A percentile compares a stretch with the other conserved stretches of the same genome.
phyloP scores from a whole-genome alignment of 2,329 filamentous ascomycete species.

The Fusarium caatingaense region DNA sequence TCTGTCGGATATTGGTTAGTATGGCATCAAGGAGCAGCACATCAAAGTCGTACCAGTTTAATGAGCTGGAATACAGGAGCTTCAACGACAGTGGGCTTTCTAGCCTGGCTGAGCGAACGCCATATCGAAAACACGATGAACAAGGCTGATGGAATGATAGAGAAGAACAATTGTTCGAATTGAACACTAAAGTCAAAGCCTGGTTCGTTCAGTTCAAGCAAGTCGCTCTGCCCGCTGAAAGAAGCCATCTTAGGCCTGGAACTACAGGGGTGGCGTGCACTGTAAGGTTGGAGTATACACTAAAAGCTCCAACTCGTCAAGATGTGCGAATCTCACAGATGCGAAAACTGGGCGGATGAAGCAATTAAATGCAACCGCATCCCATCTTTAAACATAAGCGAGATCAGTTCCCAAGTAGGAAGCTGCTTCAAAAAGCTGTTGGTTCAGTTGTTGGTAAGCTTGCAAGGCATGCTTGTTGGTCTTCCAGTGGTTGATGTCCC shows the following conservation, averaged over 20 bases:
- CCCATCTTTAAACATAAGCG: not conserved
- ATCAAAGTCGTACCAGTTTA: constrained; percentile 46
- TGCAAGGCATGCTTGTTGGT: not conserved
- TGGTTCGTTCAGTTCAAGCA: constrained; percentile 26
- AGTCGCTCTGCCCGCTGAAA: not conserved
- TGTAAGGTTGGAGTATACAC: not conserved
- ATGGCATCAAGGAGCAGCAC: not conserved
- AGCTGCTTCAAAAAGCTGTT: not conserved
- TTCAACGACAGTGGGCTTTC: constrained; percentile 49
- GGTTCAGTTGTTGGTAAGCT: not conserved
- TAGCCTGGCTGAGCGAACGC: constrained; percentile 48
- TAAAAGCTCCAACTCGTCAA: not conserved
- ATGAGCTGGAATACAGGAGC: constrained; percentile 50
- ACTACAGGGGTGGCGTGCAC: not conserved
- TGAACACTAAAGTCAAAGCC: constrained; percentile 63
- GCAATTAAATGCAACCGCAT: not conserved
- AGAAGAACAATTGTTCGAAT: constrained; percentile 60
- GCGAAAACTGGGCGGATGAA: not conserved
- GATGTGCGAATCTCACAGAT: not conserved
- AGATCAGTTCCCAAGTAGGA: not conserved
- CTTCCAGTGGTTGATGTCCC: not conserved
- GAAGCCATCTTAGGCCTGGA: not conserved
- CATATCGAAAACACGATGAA: constrained; percentile 53
- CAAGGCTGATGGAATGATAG: constrained; percentile 54
- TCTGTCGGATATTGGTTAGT: constrained; percentile 27